Conservation (phyloP, 768 basidiomycete genomes). For the Mycena kentingensis region DNA sequence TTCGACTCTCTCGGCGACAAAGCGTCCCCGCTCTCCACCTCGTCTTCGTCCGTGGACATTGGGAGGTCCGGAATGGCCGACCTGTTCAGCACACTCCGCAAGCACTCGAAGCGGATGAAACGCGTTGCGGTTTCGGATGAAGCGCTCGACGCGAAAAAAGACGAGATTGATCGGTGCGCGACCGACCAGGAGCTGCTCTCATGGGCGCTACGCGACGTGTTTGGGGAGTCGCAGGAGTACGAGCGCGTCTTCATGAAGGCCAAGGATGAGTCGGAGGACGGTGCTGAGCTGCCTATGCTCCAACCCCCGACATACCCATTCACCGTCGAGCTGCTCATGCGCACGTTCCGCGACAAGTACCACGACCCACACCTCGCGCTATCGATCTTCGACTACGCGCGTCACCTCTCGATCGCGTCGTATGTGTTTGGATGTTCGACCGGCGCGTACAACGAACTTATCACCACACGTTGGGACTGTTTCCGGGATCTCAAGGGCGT, state of each 20-base stretch:
- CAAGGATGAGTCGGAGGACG: constrained; percentile 30
- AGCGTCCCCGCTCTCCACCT: constrained; percentile 26
- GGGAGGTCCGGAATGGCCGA: constrained; percentile 42
- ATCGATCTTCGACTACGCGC: constrained; percentile 79
- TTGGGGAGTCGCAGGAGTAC: constrained; percentile 56
- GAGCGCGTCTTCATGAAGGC: constrained; percentile 48
- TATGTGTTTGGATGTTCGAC: constrained; percentile 92
- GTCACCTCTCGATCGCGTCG: constrained; percentile 70
- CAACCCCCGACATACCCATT: constrained; percentile 73
- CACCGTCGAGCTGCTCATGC: constrained; percentile 77
- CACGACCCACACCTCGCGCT: constrained; percentile 79
- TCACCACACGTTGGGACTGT: constrained; percentile 80
- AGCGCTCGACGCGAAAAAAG: constrained; percentile 67
- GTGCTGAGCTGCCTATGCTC: constrained; percentile 37
- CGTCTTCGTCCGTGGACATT: constrained; percentile 22
- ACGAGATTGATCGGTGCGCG: constrained; percentile 68
- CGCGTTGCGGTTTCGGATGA: constrained; percentile 56
- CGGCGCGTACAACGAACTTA: constrained; percentile 83
- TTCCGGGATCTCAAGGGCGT: constrained; percentile 84
- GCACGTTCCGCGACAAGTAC: constrained; percentile 75
- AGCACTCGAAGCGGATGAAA: constrained; percentile 49
- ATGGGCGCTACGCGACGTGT: constrained; percentile 73
- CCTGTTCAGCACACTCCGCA: constrained; percentile 57
- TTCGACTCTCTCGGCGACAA: constrained; percentile 48
- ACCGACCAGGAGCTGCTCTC: constrained; percentile 71